Evolutionary conservation across 108 stramenopile genomes (phyloP), one percentile per base, ranked within the genome.

Genomic region (Cyclotella sp.): DNA sequence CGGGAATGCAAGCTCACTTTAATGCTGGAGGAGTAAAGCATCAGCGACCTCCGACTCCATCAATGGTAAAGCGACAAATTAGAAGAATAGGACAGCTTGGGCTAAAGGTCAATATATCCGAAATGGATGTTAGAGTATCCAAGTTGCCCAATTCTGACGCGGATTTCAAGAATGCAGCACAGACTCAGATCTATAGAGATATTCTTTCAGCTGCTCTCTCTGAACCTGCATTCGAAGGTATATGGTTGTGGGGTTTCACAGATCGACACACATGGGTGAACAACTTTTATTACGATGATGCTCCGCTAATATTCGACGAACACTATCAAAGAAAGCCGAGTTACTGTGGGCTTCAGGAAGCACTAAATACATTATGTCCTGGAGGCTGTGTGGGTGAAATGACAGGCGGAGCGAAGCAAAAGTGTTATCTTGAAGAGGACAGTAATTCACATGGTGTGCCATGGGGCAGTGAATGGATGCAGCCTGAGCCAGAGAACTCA

Each of bases 161-260:
- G 3, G 47, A 47, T 63, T 47, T 91, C 18, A 75, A 79, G 24
- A 84, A 72, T 39, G 64, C 83, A 26, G 93, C 92, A 1, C 95
- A 93, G 67, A 81, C 74, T 19, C 88, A 88, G 71, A 94, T 96
- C 42, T 97, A 94, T 78, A 87, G 89, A 42, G 97, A 95, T 66
- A 83, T 95, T 11, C 68, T 97, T 16, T 86, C 88, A 11, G 97
- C 97, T 4, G 94, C 94, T 2, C 57, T 97, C n/a, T 82, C 93
- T 12, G 95, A 97, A 78, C 84, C 94, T 29, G 81, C 90, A 22
- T 96, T 95, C 79, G 84, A 91, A 68, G 95, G 95, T 10, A 79
- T 95, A 49, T 96, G 94, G 89, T 70, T 96, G 28, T 97, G 97
- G 97, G 97, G 97, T 18, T 95, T 97, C 65, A 86, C 95, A 11